Conservation (phyloP, 148 eudicot species). For the Arbutus unedo region DNA sequence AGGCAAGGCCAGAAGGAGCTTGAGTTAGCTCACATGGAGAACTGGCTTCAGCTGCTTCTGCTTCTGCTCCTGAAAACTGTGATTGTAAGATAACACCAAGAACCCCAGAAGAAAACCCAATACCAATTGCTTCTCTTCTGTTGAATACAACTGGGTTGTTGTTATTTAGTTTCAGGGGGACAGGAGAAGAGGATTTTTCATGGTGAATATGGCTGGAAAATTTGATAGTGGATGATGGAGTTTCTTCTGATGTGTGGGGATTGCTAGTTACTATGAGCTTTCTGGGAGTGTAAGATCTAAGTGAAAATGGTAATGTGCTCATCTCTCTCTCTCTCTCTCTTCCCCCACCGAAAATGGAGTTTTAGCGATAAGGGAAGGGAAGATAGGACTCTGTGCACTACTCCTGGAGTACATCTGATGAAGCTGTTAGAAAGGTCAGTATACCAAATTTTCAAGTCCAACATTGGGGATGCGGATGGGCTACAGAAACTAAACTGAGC, state of each 20-base stretch:
- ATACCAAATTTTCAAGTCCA: background rate
- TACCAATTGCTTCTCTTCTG: conserved; percentile 49
- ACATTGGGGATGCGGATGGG: background rate
- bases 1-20: conserved; percentile 73
- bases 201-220: background rate
- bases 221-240: background rate
- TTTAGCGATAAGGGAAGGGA: conserved; percentile 7
- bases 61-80: conserved; percentile 21
- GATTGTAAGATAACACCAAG: conserved; percentile 18
- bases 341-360: background rate
- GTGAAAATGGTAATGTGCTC: conserved; percentile 18
- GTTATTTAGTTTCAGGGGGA: background rate
- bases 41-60: conserved; percentile 28
- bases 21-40: conserved; percentile 46
- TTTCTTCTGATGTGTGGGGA: background rate
- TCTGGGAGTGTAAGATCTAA: background rate
- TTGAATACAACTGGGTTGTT: conserved; percentile 14
- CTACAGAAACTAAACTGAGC: background rate
- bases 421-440: background rate
- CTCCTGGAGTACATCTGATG: background rate
- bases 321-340: background rate
- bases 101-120: conserved; percentile 23
- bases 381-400: background rate
- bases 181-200: background rate
- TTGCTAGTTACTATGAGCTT: background rate